phyloP scores from a whole-genome alignment of 1,284 basidiomycete species.

The Boletellus sp. region DNA sequence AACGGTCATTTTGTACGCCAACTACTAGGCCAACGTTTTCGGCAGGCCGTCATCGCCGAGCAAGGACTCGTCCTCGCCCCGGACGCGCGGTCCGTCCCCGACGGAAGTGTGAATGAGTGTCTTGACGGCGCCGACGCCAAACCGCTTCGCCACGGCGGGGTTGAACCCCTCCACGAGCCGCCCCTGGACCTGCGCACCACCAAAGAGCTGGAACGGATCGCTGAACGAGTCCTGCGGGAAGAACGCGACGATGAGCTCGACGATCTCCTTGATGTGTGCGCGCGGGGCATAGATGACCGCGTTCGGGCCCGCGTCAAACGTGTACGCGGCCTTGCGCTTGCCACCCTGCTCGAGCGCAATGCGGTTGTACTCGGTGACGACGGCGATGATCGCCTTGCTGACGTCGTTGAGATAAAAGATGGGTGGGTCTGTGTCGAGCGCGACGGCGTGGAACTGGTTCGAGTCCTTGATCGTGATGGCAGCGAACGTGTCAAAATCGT shows the following conservation, averaged over 20 bases:
- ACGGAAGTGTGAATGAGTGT: slow-evolving; percentile 87
- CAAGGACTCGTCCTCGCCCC: slow-evolving; percentile 52
- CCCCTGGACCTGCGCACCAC: slow-evolving; percentile 40
- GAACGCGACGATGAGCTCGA: slow-evolving; percentile 72
- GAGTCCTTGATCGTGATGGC: slow-evolving; percentile 94
- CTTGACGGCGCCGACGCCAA: slow-evolving; percentile 77
- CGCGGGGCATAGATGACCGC: slow-evolving; percentile 93
- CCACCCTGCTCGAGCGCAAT: slow-evolving; percentile 60
- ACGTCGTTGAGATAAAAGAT: slow-evolving; percentile 99
- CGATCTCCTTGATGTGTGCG: slow-evolving; percentile 74
- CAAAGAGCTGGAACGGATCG: slow-evolving; percentile 70
- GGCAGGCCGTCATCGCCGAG: slow-evolving; percentile 59
- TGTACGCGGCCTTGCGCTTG: slow-evolving; percentile 87
- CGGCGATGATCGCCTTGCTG: slow-evolving; percentile 77
- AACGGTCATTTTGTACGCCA: too few species aligned
- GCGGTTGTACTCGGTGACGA: slow-evolving; percentile 95
- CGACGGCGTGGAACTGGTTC: slow-evolving; percentile 98
- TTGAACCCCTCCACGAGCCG: slow-evolving; percentile 73
- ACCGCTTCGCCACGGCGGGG: slow-evolving; percentile 67
- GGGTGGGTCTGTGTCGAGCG: slow-evolving; percentile 93
- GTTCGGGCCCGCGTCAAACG: slow-evolving; percentile 98
- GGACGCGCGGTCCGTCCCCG: slow-evolving; percentile 82
- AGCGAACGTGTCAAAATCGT: slow-evolving; percentile 90
- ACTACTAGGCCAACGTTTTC: slow-evolving; percentile 29
- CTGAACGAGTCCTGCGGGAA: slow-evolving; percentile 83